A percentile compares a stretch with the other conserved stretches of the same genome.
Conservation (phyloP, 2,329 filamentous ascomycete genomes). For the Fusarium albosuccineum region DNA sequence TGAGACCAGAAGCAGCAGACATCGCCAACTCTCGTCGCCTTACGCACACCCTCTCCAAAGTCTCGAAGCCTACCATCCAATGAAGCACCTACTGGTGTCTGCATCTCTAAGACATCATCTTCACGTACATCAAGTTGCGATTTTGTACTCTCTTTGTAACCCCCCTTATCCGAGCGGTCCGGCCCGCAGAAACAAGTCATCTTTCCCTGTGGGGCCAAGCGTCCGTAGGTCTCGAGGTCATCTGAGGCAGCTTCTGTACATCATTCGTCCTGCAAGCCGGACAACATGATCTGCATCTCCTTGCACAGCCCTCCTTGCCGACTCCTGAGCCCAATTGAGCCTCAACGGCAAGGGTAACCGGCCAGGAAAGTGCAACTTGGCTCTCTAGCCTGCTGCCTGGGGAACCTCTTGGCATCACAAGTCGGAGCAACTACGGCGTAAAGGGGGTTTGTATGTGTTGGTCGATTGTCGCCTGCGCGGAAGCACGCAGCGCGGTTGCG, state of each 20-base stretch:
- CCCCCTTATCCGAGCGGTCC: conserved; percentile 7
- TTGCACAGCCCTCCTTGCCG: conserved; percentile 7
- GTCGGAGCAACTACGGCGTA: no score
- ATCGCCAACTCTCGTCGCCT: conserved; percentile 17
- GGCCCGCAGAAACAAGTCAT: conserved; percentile 9
- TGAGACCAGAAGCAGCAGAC: conserved; percentile 17
- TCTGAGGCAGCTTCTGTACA: not conserved
- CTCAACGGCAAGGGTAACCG: not conserved
- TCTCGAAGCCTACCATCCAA: conserved; percentile 1
- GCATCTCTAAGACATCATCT: conserved; percentile 11
- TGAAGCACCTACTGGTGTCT: not conserved
- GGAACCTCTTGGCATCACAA: not conserved
- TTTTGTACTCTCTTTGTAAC: conserved; percentile 29
- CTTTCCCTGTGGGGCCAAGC: conserved; percentile 1
- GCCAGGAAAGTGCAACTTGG: not conserved
- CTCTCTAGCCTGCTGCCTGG: not conserved
- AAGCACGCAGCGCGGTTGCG: no score
- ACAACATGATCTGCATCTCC: not conserved
- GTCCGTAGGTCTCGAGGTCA: conserved; percentile 10
- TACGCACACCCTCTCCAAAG: conserved; percentile 23
- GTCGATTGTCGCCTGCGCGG: no score
- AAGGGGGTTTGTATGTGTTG: no score
- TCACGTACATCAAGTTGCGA: conserved; percentile 11
- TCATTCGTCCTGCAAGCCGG: conserved; percentile 18
- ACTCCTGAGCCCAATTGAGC: conserved; percentile 4